These are phyloP conservation scores for Penicillium turbatum DNA, from an alignment of 495 filamentous ascomycete genomes.

Conservation along the genomic window DNA sequence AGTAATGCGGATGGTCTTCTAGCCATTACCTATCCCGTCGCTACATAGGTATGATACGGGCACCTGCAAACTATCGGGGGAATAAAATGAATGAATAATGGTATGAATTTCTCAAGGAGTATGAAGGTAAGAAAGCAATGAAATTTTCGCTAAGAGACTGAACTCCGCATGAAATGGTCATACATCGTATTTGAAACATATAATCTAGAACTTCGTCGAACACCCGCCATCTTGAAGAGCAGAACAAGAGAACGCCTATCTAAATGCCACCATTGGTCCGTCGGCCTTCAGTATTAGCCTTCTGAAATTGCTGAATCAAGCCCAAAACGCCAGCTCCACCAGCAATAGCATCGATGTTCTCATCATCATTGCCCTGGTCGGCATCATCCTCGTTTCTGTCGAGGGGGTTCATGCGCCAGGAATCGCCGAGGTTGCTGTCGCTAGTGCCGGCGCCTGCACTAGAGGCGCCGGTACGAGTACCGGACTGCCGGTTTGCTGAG, in stretches of 20 bases:
- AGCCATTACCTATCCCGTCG: too few relatives aligned
- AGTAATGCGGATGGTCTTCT: too few relatives aligned
- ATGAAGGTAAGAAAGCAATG: too few relatives aligned
- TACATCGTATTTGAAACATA: constrained; percentile 3
- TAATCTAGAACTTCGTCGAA: not conserved
- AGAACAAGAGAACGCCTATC: not conserved
- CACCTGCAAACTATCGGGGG: too few relatives aligned
- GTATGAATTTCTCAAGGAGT: too few relatives aligned
- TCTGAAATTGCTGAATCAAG: constrained; percentile 86
- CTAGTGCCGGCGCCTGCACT: constrained; percentile 45
- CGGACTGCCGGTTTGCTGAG: constrained; percentile 22
- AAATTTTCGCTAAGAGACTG: not conserved
- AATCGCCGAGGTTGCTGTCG: constrained; percentile 59
- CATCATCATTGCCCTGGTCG: constrained; percentile 46
- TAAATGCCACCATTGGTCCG: constrained; percentile 39
- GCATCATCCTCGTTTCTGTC: constrained; percentile 41
- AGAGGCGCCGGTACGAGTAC: constrained; percentile 24
- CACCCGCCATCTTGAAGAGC: not conserved
- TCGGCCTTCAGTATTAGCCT: constrained; percentile 66
- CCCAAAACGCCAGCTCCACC: constrained; percentile 64
- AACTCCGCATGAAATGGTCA: not conserved
- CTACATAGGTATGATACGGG: too few relatives aligned
- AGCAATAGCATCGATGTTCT: constrained; percentile 47
- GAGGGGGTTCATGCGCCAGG: constrained; percentile 58
- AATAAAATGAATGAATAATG: too few relatives aligned